Conservation (phyloP, 208 protist genomes). For the Cochliopodium minus region DNA sequence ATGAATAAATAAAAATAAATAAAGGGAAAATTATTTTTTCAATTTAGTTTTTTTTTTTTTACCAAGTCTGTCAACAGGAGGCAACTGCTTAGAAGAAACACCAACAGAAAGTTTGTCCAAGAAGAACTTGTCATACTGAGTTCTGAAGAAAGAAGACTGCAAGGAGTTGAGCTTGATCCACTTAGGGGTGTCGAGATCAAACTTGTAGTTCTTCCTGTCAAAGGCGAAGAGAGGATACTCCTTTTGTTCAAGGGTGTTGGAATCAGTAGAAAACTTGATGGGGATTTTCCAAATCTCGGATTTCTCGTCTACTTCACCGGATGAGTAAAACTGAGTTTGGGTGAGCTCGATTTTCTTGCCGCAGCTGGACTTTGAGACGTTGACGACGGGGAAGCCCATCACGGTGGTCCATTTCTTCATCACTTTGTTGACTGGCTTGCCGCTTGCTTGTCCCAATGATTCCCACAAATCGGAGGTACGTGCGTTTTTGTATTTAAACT, state of each 20-base stretch:
- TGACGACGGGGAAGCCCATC: slow-evolving; percentile 7
- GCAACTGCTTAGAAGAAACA: not conserved
- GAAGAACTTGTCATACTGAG: not conserved
- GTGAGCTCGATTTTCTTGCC: not conserved
- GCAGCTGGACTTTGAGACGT: not conserved
- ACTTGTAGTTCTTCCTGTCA: not conserved
- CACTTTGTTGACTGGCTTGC: slow-evolving; percentile 30
- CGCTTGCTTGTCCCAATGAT: slow-evolving; percentile 38
- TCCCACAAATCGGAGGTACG: slow-evolving; percentile 60
- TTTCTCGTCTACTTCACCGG: not conserved
- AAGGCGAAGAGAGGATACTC: not conserved
- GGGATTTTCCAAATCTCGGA: not conserved
- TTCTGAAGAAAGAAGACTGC: not conserved
- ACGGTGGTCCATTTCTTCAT: not conserved
- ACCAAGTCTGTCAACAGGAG: not conserved
- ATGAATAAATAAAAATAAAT: too few relatives aligned
- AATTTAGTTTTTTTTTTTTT: too few relatives aligned
- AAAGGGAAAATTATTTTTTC: too few relatives aligned
- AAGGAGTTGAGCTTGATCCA: slow-evolving; percentile 2
- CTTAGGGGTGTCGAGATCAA: not conserved
- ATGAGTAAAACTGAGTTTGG: not conserved
- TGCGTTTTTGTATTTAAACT: slow-evolving; percentile 47
- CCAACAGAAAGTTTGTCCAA: not conserved
- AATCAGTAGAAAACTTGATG: not conserved
- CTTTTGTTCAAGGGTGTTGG: not conserved